phyloP scores from a whole-genome alignment of 768 basidiomycete genomes.

The Naematelia aurantialba region DNA sequence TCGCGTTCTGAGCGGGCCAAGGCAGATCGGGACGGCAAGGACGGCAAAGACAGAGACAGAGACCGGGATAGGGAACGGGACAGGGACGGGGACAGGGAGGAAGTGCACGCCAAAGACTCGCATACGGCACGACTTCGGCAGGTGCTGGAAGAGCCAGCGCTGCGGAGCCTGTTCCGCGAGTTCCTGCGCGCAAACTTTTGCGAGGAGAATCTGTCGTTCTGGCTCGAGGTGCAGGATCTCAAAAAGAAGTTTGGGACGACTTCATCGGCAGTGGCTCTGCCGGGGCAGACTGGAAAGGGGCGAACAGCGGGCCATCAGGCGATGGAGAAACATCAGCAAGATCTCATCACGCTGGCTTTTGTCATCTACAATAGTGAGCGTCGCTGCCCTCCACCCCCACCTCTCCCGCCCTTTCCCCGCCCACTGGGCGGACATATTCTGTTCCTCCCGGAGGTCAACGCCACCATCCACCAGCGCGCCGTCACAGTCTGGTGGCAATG shows the following conservation, averaged over 20 bases:
- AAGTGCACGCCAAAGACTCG: conserved; percentile 64
- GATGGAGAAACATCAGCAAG: conserved; percentile 96
- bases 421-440: no score
- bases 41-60: no score
- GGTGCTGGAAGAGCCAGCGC: conserved; percentile 86
- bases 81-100: no score
- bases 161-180: conserved; percentile 87
- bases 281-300: conserved; percentile 48
- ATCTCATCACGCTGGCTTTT: conserved; percentile 89
- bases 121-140: conserved; percentile 85
- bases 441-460: no score
- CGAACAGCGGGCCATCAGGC: conserved; percentile 55
- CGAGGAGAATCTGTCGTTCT: conserved; percentile 97
- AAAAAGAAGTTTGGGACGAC: conserved; percentile 94
- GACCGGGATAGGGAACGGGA: no score
- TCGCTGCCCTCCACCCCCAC: background rate
- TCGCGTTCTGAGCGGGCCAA: conserved; percentile 11
- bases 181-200: conserved; percentile 92
- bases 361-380: conserved; percentile 56
- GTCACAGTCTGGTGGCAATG: no score
- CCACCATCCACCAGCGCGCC: no score
- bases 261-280: conserved; percentile 69
- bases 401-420: background rate
- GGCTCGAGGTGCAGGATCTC: conserved; percentile 96
- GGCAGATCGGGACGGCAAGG: conserved; percentile 19